Base-by-base conservation (phyloP, 345 rosid genomes). In the Camelina neglecta region DNA sequence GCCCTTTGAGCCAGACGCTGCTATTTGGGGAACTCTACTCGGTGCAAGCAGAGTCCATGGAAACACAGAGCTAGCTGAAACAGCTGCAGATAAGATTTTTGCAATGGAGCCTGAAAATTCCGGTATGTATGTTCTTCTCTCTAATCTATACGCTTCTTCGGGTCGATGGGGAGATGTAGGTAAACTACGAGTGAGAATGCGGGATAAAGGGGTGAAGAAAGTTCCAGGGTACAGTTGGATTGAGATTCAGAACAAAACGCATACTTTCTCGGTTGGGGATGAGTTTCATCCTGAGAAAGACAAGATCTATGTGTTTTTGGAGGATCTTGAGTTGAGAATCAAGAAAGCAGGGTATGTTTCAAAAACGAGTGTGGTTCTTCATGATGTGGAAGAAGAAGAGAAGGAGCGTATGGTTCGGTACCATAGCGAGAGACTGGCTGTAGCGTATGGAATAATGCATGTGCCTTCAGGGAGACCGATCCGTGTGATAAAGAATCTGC, bases 351-450 rank as follows among this genome's bases (percentile, higher is more conserved):
- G 92, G 60, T 87, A 83, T 73, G 78, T 83, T 11, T 81, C 81
- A 24, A 83, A 88, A 38, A 84, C 86, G 55, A 86, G 82, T 21
- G 79, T 86, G 80, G 89, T 89, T 65, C 81, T 89, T 54, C 90
- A 89, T 75, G 94, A 89, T 72, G 94, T 89, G 11, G 91, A 86
- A 38, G 89, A 89, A 75, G 94, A 89, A 72, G 94, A 89, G 81
- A 89, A 89, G 73, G 91, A 83, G 77, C 80, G 81, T 20, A 87
- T 89, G 92, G 90, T 89, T 50, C 76, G 72, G 77, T 78, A 86
- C 79, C 94, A 89, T 76, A 89, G 91, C 48, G 92, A 89, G 69
- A 89, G 85, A 55, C 81, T 89, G 62, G 92, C 92, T 24, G 92
- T 89, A 15, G 90, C 87, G 2, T 87, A 79, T 51, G 90, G 92